phyloP scores from a whole-genome alignment of 805 yeast species.

The Candida sonorensis region DNA sequence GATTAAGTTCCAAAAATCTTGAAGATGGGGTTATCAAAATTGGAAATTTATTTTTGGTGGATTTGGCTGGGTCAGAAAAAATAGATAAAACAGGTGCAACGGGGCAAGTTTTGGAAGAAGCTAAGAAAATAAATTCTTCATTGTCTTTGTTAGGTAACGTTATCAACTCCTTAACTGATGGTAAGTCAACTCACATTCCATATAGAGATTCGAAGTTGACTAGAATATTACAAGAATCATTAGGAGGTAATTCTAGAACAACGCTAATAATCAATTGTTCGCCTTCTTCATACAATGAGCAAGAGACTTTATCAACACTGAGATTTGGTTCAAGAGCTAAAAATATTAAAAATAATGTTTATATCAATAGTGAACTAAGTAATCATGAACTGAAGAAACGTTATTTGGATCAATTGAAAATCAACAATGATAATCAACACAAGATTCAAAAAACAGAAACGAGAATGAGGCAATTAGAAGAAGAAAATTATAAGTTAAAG shows the following conservation, averaged over 20 bases:
- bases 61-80: slow-evolving; percentile 84
- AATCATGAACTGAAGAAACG: slow-evolving; percentile 17
- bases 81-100: slow-evolving; percentile 70
- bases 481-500: slow-evolving; percentile 33
- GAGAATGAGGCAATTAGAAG: slow-evolving; percentile 30
- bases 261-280: slow-evolving; percentile 70
- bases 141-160: slow-evolving; percentile 75
- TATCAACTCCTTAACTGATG: slow-evolving; percentile 70
- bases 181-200: slow-evolving; percentile 57
- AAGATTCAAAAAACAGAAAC: slow-evolving; percentile 19
- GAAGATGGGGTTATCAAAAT: slow-evolving; percentile 50
- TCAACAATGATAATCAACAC: slow-evolving; percentile 14
- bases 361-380: slow-evolving; percentile 38
- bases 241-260: slow-evolving; percentile 80
- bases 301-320: slow-evolving; percentile 65
- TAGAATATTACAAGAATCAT: slow-evolving; percentile 66
- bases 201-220: slow-evolving; percentile 77
- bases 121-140: slow-evolving; percentile 76
- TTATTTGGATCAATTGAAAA: slow-evolving; percentile 16
- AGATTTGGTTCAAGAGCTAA: slow-evolving; percentile 73
- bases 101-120: slow-evolving; percentile 73
- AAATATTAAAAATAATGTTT: slow-evolving; percentile 56
- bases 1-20: slow-evolving; percentile 52
- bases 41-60: slow-evolving; percentile 68
- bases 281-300: slow-evolving; percentile 46